A percentile compares a stretch with the other conserved stretches of the same genome.
Conservation (phyloP, 1,284 basidiomycete genomes). For the Cutaneotrichosporon daszewskae region DNA sequence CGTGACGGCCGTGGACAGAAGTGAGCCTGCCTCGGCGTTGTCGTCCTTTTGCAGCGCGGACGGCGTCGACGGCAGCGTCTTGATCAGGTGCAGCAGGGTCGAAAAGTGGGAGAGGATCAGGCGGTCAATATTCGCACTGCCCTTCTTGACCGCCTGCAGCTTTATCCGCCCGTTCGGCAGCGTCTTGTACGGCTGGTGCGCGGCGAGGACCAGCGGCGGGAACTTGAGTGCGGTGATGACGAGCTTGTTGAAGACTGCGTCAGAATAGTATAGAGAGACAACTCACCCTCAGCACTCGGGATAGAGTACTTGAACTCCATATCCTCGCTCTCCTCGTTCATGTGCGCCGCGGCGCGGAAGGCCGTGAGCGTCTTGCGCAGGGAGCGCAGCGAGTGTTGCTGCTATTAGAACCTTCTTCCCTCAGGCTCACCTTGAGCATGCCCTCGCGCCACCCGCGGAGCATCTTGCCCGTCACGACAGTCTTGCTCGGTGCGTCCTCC, state of each 20-base stretch:
- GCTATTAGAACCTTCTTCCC: conserved; percentile 4
- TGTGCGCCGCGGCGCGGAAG: conserved; percentile 79
- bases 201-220: conserved; percentile 79
- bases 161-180: conserved; percentile 69
- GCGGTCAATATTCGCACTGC: conserved; percentile 73
- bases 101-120: conserved; percentile 83
- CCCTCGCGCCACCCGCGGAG: conserved; percentile 82
- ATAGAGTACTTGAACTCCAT: conserved; percentile 66
- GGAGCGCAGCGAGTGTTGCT: conserved; percentile 81
- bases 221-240: conserved; percentile 81
- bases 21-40: conserved; percentile 38
- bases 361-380: conserved; percentile 79
- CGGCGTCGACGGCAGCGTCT: conserved; percentile 62
- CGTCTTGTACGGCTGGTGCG: conserved; percentile 83
- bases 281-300: conserved; percentile 67
- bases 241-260: conserved; percentile 88
- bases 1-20: conserved; percentile 64
- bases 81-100: conserved; percentile 71
- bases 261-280: too few species aligned
- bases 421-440: conserved; percentile 64
- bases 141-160: conserved; percentile 43
- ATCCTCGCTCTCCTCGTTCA: conserved; percentile 62
- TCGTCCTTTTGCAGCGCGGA: conserved; percentile 28
- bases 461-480: conserved; percentile 64
- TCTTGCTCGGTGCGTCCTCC: conserved; percentile 40